phyloP scores from a whole-genome alignment of 441 rosid genomes.

The Populus trichocarpa region DNA sequence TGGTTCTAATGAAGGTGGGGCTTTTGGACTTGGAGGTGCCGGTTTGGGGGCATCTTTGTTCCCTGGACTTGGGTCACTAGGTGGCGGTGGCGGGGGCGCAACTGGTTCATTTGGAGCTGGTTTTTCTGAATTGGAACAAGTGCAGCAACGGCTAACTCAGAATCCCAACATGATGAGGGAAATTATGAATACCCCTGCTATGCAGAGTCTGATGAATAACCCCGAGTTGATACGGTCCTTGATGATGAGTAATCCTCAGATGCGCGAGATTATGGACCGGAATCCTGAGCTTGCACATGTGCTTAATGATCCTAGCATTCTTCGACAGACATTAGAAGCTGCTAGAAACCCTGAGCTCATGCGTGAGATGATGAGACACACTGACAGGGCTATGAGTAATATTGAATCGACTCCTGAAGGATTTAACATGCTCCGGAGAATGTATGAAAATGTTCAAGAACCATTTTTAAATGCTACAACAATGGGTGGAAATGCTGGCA shows the following conservation, averaged over 20 bases:
- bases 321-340: conserved; percentile 58
- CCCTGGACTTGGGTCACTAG: conserved; percentile 50
- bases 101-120: conserved; percentile 68
- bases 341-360: conserved; percentile 68
- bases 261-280: conserved; percentile 57
- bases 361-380: conserved; percentile 72
- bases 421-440: conserved; percentile 64
- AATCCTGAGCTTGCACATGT: conserved; percentile 66
- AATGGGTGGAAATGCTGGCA: conserved; percentile 38
- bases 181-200: conserved; percentile 70
- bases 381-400: conserved; percentile 70
- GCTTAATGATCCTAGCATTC: conserved; percentile 56
- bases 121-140: conserved; percentile 67
- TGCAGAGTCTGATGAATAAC: conserved; percentile 62
- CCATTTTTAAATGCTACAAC: conserved; percentile 61
- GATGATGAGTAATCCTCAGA: conserved; percentile 67
- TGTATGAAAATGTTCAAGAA: conserved; percentile 72
- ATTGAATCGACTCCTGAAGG: conserved; percentile 74
- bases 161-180: conserved; percentile 79
- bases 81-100: conserved; percentile 33
- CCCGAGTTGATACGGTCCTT: conserved; percentile 53
- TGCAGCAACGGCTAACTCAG: conserved; percentile 74
- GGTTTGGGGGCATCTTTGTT: conserved; percentile 54
- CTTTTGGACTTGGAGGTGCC: conserved; percentile 38
- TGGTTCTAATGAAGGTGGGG: conserved; percentile 49